Base-by-base conservation (phyloP, 805 yeast genomes). In the Groenewaldozyma salmanticensis region DNA sequence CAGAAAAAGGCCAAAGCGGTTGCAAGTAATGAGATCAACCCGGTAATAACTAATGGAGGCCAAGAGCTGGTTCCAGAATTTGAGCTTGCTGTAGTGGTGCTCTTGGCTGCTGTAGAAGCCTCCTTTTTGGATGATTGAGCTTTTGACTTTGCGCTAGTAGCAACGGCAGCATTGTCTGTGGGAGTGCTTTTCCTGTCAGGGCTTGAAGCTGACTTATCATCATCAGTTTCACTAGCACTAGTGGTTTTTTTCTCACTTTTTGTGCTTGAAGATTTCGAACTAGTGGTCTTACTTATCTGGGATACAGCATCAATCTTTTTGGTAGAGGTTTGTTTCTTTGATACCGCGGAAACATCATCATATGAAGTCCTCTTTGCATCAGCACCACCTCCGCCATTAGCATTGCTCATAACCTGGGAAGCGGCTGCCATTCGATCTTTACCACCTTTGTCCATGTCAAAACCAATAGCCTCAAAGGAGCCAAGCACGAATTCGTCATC, bases 391-490 rank as follows among this genome's bases (percentile, higher is more conserved):
- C 44, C 41, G 33, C 44, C 42, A 24, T 44, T 24, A 33, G 44
- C 24, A 21, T 46, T 38, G 15, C 39, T 33, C 24, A 43, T 24
- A 15, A 35, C 38, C 32, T 42, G 34, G 37, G 42, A 42, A 3
- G 50, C 43, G 20, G 47, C 41, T 20, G 46, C 32, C 35, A 44
- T 20, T 31, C 33, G 21, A 41, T 44, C 20, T 27, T 38, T 37
- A 31, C 36, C 40, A 31, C 54, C 56, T 33, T 59, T 57, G 35
- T 43, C 44, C 42, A 57, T 52, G 49, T 83, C 72, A 37, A 75
- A 64, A 7, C 96, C 96, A 21, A 77, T 66, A 21, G 79, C 83
- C 21, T 71, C 77, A n/a, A 59, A 54, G 33, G 74, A 68, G 11
- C 75, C 81, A 43, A 88, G 62, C 53, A 71, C 62, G 4, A 86